Evolutionary conservation across 2,329 filamentous ascomycete genomes (phyloP), one percentile per base, ranked within the genome.

Genomic region (Blastomyces parvus): DNA sequence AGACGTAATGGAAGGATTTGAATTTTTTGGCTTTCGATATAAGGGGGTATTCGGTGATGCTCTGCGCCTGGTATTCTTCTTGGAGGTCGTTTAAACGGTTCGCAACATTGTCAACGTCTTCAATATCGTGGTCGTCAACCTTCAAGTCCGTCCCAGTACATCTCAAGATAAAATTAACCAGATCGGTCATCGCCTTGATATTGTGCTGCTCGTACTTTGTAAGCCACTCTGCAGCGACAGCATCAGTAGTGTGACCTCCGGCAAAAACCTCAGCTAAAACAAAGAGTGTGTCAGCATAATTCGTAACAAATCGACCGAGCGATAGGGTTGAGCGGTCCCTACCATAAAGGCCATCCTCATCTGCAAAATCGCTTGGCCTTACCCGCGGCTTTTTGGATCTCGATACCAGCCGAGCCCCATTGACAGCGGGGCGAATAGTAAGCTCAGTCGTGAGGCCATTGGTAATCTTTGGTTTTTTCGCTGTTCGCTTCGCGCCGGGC

Each of bases 21-120:
- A 85, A 88, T 64, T 86, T 86, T 74, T 89, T 93, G 48, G 87
- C 83, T 76, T 87, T 92, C 19, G 91, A 89, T 64, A 96, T 89
- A 55, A 99, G 83, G 48, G 94, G 94, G 71, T 99, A 99, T 59
- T 97, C 94, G 40, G 89, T 88, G 59, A 93, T 88, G 73, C 89
- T 86, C 82, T 88, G 84, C 80, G 87, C 86, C 74, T 94, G 88
- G 72, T 92, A 96, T 66, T 92, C 86, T 66, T 89, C 87, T 75
- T 97, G 90, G n/a, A 99, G 81, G 70, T 97, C 92, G 27, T 83
- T 81, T 56, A 99, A 79, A 71, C 86, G 87, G 71, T 86, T 87
- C 22, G 89, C 85, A 58, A 88, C 90, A 71, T 94, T 91, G 73
- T 99, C 94, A 8, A 91, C 86, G 73, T 99, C 93, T 67, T 88